Evolutionary conservation across 2,329 filamentous ascomycete species (phyloP).

Genomic region (Anthostomella pinea): DNA sequence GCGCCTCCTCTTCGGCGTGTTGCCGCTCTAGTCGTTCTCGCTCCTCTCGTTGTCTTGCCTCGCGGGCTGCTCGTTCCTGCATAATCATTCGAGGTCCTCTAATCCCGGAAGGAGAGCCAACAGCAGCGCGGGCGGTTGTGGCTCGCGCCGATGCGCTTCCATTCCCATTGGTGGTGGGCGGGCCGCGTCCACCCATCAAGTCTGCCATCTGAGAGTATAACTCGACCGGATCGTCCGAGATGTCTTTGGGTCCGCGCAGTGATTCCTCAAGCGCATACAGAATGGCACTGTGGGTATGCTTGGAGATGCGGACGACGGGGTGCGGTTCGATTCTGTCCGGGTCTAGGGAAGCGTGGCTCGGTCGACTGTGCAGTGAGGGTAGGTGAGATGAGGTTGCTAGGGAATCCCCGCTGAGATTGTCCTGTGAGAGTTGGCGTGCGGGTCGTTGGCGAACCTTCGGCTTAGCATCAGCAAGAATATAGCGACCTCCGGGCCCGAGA

Average conservation of each 20-base stretch:
- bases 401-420: constrained; percentile 42
- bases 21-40: constrained; percentile 52
- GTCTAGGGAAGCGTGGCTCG: constrained; percentile 29
- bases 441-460: constrained; percentile 26
- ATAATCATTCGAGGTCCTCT: constrained; percentile 88
- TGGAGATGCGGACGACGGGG: constrained; percentile 65
- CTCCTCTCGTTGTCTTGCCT: constrained; percentile 65
- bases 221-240: constrained; percentile 81
- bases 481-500: constrained; percentile 42
- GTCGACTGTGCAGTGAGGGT: constrained; percentile 27
- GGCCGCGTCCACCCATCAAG: constrained; percentile 57
- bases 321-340: constrained; percentile 39
- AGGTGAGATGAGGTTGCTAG: constrained; percentile 35
- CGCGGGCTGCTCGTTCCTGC: constrained; percentile 77
- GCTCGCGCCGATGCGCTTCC: constrained; percentile 44
- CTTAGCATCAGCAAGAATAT: constrained; percentile 33
- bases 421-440: constrained; percentile 44
- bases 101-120: constrained; percentile 63
- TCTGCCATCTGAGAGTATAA: constrained; percentile 93
- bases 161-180: constrained; percentile 55
- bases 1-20: constrained; percentile 56
- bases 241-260: constrained; percentile 74
- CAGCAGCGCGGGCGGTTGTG: constrained; percentile 47
- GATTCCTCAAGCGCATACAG: constrained; percentile 91
- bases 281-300: constrained; percentile 83